These are phyloP conservation scores for Vanrija sp. DNA, from an alignment of 1,284 basidiomycete species.

Conservation along the genomic window DNA sequence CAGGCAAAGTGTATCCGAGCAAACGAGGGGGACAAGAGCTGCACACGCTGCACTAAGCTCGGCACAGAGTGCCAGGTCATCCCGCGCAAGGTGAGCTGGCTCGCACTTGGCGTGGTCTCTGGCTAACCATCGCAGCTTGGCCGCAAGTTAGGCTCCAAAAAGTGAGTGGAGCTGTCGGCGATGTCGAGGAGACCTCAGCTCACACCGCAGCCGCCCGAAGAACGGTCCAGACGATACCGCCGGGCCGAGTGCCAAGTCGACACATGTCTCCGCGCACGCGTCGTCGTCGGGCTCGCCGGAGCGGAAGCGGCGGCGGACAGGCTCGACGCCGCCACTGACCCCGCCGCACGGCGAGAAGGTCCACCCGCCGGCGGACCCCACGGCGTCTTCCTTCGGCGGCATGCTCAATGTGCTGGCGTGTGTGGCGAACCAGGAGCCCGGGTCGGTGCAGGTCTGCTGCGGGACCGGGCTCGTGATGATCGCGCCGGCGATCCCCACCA, in stretches of 20 bases:
- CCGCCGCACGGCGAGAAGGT: too few species aligned
- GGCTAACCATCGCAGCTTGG: constrained; percentile 5
- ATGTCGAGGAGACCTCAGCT: too few species aligned
- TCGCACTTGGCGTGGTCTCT: not conserved
- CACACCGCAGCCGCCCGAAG: too few species aligned
- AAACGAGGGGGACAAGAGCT: not conserved
- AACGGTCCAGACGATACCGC: too few species aligned
- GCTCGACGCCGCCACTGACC: too few species aligned
- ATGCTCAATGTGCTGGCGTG: constrained; percentile 16
- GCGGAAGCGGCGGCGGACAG: too few species aligned
- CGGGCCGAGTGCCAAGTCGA: too few species aligned
- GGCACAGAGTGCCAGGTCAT: constrained; percentile 9
- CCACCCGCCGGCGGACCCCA: not conserved
- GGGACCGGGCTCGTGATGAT: too few species aligned
- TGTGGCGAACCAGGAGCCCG: constrained; percentile 15
- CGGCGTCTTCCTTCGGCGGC: constrained; percentile 4
- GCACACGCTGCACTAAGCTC: constrained; percentile 7
- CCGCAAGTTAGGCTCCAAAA: constrained; percentile 11
- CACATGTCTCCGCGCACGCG: too few species aligned
- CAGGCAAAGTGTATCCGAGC: constrained; percentile 8
- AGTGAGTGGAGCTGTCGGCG: not conserved
- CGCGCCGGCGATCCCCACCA: not conserved
- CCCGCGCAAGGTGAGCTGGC: constrained; percentile 8
- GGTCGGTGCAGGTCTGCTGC: too few species aligned
- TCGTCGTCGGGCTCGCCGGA: too few species aligned